A percentile compares a stretch with the other conserved stretches of the same genome.
These are phyloP conservation scores for Starmerella etchellsii DNA, from an alignment of 805 yeast species.

Conservation along the genomic window DNA sequence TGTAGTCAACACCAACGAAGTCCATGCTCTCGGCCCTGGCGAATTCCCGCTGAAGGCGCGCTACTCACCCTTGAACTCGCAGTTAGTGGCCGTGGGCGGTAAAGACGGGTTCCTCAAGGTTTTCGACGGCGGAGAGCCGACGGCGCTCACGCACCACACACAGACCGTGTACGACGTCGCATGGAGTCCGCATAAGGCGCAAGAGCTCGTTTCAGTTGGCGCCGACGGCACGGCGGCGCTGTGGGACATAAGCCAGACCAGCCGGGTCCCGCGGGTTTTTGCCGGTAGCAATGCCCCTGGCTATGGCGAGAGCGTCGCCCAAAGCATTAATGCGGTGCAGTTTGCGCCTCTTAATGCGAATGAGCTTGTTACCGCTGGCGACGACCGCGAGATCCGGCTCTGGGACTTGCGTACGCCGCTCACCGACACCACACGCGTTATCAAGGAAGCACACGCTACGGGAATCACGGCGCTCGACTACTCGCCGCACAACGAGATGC, in stretches of 20 bases:
- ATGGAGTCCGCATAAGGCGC: slow-evolving; percentile 39
- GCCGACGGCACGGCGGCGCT: slow-evolving; percentile 55
- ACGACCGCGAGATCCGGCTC: slow-evolving; percentile 55
- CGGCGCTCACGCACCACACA: slow-evolving; percentile 32
- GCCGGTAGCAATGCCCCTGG: slow-evolving; percentile 50
- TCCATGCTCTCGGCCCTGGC: slow-evolving; percentile 7
- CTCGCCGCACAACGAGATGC: slow-evolving; percentile 39
- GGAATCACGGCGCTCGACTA: slow-evolving; percentile 60
- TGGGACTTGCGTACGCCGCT: slow-evolving; percentile 35
- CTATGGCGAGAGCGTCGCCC: slow-evolving; percentile 33
- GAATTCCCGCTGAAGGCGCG: slow-evolving; percentile 28
- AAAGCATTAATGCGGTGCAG: slow-evolving; percentile 50
- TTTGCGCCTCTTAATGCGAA: slow-evolving; percentile 45
- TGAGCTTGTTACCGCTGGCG: slow-evolving; percentile 63
- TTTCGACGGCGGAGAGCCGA: slow-evolving; percentile 3
- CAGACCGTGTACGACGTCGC: slow-evolving; percentile 59
- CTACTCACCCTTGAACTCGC: slow-evolving; percentile 37
- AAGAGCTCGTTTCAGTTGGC: slow-evolving; percentile 47
- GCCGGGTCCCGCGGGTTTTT: slow-evolving; percentile 36
- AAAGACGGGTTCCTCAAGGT: slow-evolving; percentile 28
- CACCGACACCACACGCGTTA: slow-evolving; percentile 5
- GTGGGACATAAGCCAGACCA: slow-evolving; percentile 41
- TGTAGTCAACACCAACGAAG: slow-evolving; percentile 2
- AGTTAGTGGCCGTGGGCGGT: slow-evolving; percentile 43
- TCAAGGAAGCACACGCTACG: slow-evolving; percentile 40